A percentile compares a stretch with the other conserved stretches of the same genome.
phyloP scores from a whole-genome alignment of 139 green algal genomes.

The Asterochloris sp. region DNA sequence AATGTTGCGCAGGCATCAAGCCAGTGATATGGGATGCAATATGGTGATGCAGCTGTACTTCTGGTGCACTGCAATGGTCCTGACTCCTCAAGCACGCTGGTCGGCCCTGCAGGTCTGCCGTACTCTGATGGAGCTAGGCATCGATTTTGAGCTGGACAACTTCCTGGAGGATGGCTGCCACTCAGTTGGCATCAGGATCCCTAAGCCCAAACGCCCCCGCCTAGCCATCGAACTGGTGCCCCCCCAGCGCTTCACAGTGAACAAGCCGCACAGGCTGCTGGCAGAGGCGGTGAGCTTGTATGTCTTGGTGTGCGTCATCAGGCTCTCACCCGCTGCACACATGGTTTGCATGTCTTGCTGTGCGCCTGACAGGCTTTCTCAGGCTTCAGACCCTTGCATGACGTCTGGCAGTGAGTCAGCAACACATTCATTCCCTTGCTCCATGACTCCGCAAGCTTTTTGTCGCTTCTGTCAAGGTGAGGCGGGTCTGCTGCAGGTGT shows the following conservation, averaged over 20 bases:
- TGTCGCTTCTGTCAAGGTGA: not conserved
- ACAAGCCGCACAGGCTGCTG: slow-evolving; percentile 6
- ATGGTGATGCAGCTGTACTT: too few species aligned
- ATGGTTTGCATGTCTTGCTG: not conserved
- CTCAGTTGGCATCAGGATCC: slow-evolving; percentile 8
- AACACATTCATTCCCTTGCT: not conserved
- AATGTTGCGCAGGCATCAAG: too few species aligned
- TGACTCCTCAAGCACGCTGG: too few species aligned
- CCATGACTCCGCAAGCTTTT: not conserved
- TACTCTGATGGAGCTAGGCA: slow-evolving; percentile 15
- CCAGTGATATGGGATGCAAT: too few species aligned
- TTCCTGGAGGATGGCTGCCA: slow-evolving; percentile 11
- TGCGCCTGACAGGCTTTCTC: not conserved
- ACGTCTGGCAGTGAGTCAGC: not conserved
- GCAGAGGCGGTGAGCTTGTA: slow-evolving; percentile 2
- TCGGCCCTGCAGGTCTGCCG: slow-evolving; percentile 11
- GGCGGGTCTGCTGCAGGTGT: not conserved
- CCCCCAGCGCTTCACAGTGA: slow-evolving; percentile 3
- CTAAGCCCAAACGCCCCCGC: not conserved
- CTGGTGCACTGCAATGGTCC: too few species aligned
- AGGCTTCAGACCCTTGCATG: not conserved
- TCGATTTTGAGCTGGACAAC: slow-evolving; percentile 24
- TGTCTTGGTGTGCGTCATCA: not conserved
- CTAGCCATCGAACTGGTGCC: slow-evolving; percentile 15
- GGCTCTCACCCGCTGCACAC: not conserved